Evolutionary conservation across 495 filamentous ascomycete genomes (phyloP), one percentile per base, ranked within the genome.

Genomic region (Polyplosphaeria fusca): DNA sequence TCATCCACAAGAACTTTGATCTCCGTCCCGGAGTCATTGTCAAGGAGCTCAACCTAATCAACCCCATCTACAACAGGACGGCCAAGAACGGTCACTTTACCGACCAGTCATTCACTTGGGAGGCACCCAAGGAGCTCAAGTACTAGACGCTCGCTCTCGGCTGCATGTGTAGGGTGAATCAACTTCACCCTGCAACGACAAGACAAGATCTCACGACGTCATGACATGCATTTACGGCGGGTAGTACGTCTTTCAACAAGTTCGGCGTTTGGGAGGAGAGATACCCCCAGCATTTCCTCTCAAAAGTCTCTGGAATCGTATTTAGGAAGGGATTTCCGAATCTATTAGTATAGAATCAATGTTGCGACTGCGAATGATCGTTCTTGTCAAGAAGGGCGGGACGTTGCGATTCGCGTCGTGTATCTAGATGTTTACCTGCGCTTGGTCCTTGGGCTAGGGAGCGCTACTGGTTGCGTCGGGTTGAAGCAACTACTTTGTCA

Each of bases 61-160:
- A 89, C 77, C 93, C 93, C 62, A 95, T 97, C 82, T 98, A 98
- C 86, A 84, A 82, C 84, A 81, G 91, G 79, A 98, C 93, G 25
- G 93, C 93, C 70, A 96, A 96, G 87, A 96, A 97, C 76, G 93
- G 92, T 67, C 93, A 98, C 83, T 98, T 98, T 79, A 95, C 92
- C 76, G 93, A 96, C 87, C 93, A 95, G 82, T 77, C 77, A 71
- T 98, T 96, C 84, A 80, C 77, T 73, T 98, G 93, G 93, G 93
- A 98, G 86, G 84, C 96, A 81, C 92, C 93, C 66, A 96, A 96
- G 89, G 70, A 77, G 61, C 86, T 98, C 67, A 88, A 86, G 77
- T 83, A 86, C 74, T 97, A 95, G 58, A 16, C 50, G 47, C 51
- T 42, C 38, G 43, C 55, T 40, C 38, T 55, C 16, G 48, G 13